A percentile compares a stretch with the other conserved stretches of the same genome.
Evolutionary conservation across 2,329 filamentous ascomycete genomes (phyloP).

Genomic region (Paecilomyces niveus): DNA sequence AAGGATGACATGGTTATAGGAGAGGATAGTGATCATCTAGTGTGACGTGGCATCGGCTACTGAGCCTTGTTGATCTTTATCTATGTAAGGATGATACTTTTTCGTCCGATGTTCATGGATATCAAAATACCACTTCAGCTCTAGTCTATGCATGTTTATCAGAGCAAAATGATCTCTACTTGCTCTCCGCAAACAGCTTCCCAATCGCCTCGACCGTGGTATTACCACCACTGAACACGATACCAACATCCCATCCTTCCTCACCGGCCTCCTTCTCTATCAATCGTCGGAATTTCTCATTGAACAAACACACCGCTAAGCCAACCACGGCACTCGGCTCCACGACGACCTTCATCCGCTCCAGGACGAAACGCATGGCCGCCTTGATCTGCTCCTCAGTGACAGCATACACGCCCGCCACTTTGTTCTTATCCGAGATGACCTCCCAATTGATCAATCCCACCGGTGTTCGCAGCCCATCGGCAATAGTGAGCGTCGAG

Average conservation of each 20-base stretch:
- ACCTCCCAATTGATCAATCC: conserved; percentile 69
- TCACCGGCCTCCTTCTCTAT: conserved; percentile 60
- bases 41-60: background rate
- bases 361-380: conserved; percentile 70
- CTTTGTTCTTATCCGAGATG: conserved; percentile 64
- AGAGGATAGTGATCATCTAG: background rate
- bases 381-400: conserved; percentile 73
- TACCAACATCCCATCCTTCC: conserved; percentile 64
- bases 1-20: conserved; percentile 2
- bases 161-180: background rate
- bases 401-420: conserved; percentile 65
- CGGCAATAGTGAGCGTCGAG: conserved; percentile 73
- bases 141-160: background rate
- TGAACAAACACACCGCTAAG: conserved; percentile 72
- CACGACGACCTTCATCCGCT: conserved; percentile 83
- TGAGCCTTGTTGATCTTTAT: background rate
- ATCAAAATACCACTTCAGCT: background rate
- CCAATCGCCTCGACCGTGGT: conserved; percentile 56
- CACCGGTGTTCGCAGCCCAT: conserved; percentile 79
- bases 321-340: conserved; percentile 85
- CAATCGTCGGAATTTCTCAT: conserved; percentile 70
- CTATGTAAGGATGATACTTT: background rate
- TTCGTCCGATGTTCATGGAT: background rate
- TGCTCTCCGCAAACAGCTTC: conserved; percentile 41
- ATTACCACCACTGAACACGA: conserved; percentile 59